These are phyloP conservation scores for Ceratocystis albifundus DNA, from an alignment of 2,329 filamentous ascomycete species.

Conservation along the genomic window DNA sequence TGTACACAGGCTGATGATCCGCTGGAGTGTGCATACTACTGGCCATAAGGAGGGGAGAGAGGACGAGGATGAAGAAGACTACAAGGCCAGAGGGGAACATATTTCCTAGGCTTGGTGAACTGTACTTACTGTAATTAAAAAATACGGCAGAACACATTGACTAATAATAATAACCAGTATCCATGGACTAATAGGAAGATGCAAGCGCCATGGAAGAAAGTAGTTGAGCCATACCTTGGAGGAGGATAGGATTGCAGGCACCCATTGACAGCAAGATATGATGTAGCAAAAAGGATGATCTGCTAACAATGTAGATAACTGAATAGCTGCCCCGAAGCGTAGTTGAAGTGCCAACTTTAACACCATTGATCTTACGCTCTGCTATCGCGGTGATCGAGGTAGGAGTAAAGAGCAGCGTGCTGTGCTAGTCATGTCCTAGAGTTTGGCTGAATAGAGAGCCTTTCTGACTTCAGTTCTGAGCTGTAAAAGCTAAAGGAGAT, in stretches of 20 bases:
- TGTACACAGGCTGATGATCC: constrained; percentile 49
- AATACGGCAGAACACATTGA: background rate
- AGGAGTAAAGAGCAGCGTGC: background rate
- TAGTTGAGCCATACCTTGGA: background rate
- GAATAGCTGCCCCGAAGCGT: background rate
- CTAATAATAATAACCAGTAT: background rate
- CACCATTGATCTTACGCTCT: constrained; percentile 13
- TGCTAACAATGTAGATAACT: too few relatives aligned
- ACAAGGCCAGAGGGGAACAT: background rate
- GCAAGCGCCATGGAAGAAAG: background rate
- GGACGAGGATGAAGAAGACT: background rate
- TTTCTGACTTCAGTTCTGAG: too few relatives aligned
- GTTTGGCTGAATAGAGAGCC: too few relatives aligned
- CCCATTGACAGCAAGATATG: background rate
- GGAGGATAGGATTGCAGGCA: too few relatives aligned
- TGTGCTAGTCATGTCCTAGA: too few relatives aligned
- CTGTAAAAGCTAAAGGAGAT: too few relatives aligned
- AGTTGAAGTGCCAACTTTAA: constrained; percentile 10
- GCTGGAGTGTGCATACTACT: constrained; percentile 23
- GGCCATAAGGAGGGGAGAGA: background rate
- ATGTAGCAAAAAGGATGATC: background rate
- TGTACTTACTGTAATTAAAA: background rate
- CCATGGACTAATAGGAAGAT: too few relatives aligned
- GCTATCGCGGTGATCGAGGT: constrained; percentile 3
- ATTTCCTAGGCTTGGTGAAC: background rate